These are phyloP conservation scores for Thielaviopsis ethacetica DNA, from an alignment of 2,329 filamentous ascomycete genomes.

Conservation along the genomic window DNA sequence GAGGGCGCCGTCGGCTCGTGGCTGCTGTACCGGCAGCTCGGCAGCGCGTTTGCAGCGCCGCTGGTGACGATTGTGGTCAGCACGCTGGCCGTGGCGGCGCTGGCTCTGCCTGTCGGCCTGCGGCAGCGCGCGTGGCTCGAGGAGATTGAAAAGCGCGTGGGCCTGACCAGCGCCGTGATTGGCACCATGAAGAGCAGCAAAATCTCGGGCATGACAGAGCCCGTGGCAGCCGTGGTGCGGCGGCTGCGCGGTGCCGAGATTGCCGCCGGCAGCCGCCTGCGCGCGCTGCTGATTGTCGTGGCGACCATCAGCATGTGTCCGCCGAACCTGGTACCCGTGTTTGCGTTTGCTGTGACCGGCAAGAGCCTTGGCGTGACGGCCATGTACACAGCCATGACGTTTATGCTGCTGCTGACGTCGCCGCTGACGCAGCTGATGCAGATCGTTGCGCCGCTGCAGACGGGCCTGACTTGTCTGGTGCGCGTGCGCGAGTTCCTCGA, in stretches of 20 bases:
- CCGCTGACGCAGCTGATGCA: conserved; percentile 14
- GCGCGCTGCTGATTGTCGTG: conserved; percentile 21
- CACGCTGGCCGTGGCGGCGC: conserved; percentile 3
- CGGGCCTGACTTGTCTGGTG: conserved; percentile 9
- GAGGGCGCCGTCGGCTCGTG: conserved; percentile 29
- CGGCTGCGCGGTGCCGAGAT: conserved; percentile 18
- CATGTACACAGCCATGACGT: conserved; percentile 22
- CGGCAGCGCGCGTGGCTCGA: conserved; percentile 22
- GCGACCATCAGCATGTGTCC: conserved; percentile 21
- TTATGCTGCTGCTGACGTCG: conserved; percentile 13
- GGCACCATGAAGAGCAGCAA: conserved; percentile 20
- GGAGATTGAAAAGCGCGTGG: conserved; percentile 20
- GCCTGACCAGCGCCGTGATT: conserved; percentile 18
- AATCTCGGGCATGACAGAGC: conserved; percentile 12
- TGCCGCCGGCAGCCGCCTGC: conserved; percentile 16
- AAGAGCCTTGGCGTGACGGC: conserved; percentile 19
- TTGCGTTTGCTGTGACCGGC: conserved; percentile 19
- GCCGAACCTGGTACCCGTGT: conserved; percentile 18
- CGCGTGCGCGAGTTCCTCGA: conserved; percentile 12
- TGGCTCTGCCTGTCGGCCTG: conserved; percentile 12
- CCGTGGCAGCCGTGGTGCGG: conserved; percentile 18
- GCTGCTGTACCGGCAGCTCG: conserved; percentile 29
- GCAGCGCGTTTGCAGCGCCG: conserved; percentile 29
- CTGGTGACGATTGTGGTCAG: conserved; percentile 25
- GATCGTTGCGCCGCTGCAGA: conserved; percentile 12